Evolutionary conservation across 768 basidiomycete genomes (phyloP), one percentile per base, ranked within the genome.

Genomic region (Leucocoprinus sp.): DNA sequence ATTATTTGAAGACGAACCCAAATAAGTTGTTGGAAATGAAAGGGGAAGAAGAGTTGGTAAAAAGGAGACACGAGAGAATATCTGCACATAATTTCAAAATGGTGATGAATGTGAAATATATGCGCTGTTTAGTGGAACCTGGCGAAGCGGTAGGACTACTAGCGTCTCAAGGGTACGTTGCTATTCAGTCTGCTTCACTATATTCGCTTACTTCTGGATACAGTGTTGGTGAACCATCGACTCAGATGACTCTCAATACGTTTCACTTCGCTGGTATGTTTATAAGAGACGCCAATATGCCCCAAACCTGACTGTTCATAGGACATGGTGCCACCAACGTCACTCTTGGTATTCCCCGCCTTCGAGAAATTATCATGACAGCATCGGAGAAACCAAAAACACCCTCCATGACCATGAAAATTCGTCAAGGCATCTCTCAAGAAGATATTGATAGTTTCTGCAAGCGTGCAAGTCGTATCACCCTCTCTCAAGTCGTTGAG

Each of bases 261-360:
- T 99, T 99, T 79, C 96, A 99, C 70, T 93, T 99, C 57, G 96
- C 96, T 54, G 95, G 92, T 82, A 62, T 56, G 51, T 48, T n/a
- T 37, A 27, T 39, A 29, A 22, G 27, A 18, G 24, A n/a, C 35
- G 9, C 6, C 12, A 24, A 3, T 31, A 17, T 12, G 19, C 15
- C 9, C 36, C 6, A 33, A 50, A 31, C 5, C 17, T 34, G 40
- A 37, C 23, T 53, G 24, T 27, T 37, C 22, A 18, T 53, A 93
- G 91, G 95, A 52, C 96, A 98, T 59, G 95, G 96, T 65, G 96
- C 96, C 49, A 96, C 96, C 33, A 99, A 99, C 61, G 96, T 99
- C 50, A 99, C 96, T 0, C 76, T 99, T 35, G 96, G 96, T 76
- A 99, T 99, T 55, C 96, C 96, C 31, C 95, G 96, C 58, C 72